These are phyloP conservation scores for Polyplosphaeria fusca DNA, from an alignment of 495 filamentous ascomycete species.

Conservation along the genomic window DNA sequence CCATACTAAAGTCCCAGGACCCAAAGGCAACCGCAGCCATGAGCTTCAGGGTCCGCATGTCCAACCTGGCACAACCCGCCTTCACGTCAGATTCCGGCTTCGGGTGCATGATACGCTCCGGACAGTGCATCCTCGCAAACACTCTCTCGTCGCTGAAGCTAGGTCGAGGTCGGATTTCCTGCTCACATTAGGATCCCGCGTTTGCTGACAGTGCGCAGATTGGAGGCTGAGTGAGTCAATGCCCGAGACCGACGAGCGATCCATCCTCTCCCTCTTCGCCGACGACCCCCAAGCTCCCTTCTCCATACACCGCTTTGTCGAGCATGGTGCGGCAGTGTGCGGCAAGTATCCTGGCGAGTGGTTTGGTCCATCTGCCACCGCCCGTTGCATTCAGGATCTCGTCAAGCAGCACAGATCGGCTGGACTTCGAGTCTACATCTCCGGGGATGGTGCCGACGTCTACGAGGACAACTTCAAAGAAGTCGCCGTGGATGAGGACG, in stretches of 20 bases:
- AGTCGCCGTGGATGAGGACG: constrained; percentile 62
- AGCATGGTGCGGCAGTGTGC: constrained; percentile 80
- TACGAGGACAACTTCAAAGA: constrained; percentile 84
- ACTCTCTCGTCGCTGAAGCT: constrained; percentile 66
- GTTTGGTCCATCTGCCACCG: constrained; percentile 98
- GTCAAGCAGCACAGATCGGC: constrained; percentile 56
- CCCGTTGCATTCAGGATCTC: constrained; percentile 90
- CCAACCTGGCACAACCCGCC: constrained; percentile 72
- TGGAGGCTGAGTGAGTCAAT: constrained; percentile 67
- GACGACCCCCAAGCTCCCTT: constrained; percentile 84
- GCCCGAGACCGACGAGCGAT: constrained; percentile 56
- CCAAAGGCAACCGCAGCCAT: constrained; percentile 66
- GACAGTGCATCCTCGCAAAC: constrained; percentile 90
- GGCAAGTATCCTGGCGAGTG: constrained; percentile 95
- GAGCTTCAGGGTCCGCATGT: constrained; percentile 81
- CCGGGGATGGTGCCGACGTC: constrained; percentile 84
- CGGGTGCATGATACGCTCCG: constrained; percentile 99
- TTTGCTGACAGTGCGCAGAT: constrained; percentile 56
- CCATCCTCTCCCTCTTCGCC: constrained; percentile 79
- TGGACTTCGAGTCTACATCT: constrained; percentile 77
- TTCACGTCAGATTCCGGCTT: constrained; percentile 95
- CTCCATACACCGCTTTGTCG: constrained; percentile 92
- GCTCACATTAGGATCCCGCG: too few species aligned
- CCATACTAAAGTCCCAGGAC: constrained; percentile 76
- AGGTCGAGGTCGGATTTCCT: constrained; percentile 65